Evolutionary conservation across 345 rosid genomes (phyloP), one percentile per base, ranked within the genome.

Genomic region (Pugionium cornutum): DNA sequence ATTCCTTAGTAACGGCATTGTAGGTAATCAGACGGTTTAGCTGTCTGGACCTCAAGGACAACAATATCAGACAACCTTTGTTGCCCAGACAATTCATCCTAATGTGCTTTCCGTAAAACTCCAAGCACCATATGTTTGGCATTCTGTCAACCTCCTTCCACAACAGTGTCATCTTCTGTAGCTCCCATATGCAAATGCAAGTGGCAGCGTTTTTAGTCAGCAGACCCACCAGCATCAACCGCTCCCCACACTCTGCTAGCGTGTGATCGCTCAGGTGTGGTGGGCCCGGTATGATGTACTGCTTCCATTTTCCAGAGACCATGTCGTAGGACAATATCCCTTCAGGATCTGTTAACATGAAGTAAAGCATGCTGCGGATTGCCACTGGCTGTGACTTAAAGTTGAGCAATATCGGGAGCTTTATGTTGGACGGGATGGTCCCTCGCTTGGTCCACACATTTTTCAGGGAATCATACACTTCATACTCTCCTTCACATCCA

Each of bases 71-170:
- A 67, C 77, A 74, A 73, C 91, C 92, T 75, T 67, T 84, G 92
- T 94, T 94, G 85, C 99, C 99, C 81, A 94, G 77, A 85, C 99
- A 94, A 77, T 86, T 90, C 99, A 94, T 94, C 75, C 86, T 84
- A 59, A 88, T 77, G 95, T 94, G 97, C 99, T 87, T 90, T 80
- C 99, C 97, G 9, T 94, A 94, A 83, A 94, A 90, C 69, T 94
- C 99, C 77, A 94, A 88, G 99, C 97, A 90, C 99, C 90, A 86
- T 79, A 85, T 76, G 76, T 90, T 94, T 94, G 99, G 97, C 97
- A 94, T 90, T 94, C 99, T 94, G 97, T 94, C 99, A 82, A 94
- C 99, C 99, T 94, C 99, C 99, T 86, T 94, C 97, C 99, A 94
- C 86, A 94, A 79, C 77, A 94, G 84, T 41, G 95, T 90, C 99